Evolutionary conservation across 495 filamentous ascomycete species (phyloP), one percentile per base, ranked within the genome.

Genomic region (Rusavskia elegans): DNA sequence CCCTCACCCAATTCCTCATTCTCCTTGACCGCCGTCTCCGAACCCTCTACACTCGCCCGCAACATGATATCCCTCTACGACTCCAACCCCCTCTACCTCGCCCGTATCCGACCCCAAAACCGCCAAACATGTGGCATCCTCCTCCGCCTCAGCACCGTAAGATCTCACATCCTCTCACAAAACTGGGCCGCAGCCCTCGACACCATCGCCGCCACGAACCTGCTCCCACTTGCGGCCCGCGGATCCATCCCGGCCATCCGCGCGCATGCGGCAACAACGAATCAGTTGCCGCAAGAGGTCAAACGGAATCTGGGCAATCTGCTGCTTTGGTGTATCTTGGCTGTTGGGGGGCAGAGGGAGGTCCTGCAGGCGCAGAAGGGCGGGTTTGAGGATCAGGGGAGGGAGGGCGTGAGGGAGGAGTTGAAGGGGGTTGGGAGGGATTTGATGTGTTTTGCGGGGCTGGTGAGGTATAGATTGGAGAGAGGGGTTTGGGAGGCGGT

Each of bases 361-460:
- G 64, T 74, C 21, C 68, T 95, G 41, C 72, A 69, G 52, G 73
- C 67, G 38, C 76, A 78, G 21, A 71, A 77, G 54, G 96, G 80
- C 7, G 32, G 37, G n/a, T 36, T 19, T 14, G 48, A 35, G 29
- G 48, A 50, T n/a, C 21, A 20, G n/a, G 48, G 48, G 55, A 81
- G 80, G 57, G 72, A 77, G 52, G 73, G 75, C 51, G 76, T 92
- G 66, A 74, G 82, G 20, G 79, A 82, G 39, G 71, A 82, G 57
- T 68, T 94, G 58, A 77, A 83, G 64, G 76, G 81, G 59, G 84
- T 80, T 61, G 87, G 82, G 48, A 83, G 85, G 61, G 92, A 95
- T 67, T 64, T 95, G 52, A 93, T 90, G 74, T 81, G 93, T 35
- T 98, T 95, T 70, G 90, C 90, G 14, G 89, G 92, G 27, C 81